These are phyloP conservation scores for Candida lessepsii DNA, from an alignment of 805 yeast species.

Conservation along the genomic window DNA sequence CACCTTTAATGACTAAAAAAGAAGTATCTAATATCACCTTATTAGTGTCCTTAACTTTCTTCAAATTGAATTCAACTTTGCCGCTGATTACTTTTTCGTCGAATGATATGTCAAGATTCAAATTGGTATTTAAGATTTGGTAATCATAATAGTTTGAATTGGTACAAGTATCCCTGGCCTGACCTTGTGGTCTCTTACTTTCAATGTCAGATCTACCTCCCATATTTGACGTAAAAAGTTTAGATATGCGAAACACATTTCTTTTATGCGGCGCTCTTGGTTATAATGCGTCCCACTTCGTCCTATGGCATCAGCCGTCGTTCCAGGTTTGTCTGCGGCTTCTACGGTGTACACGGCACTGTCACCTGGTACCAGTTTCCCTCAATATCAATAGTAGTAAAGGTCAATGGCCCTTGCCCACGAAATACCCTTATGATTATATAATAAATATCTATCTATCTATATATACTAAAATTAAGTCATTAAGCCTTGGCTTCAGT, in stretches of 20 bases:
- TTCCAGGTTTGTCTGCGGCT: too few species aligned
- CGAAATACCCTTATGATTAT: not conserved
- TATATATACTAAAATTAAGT: not conserved
- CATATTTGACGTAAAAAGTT: constrained; percentile 6
- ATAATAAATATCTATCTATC: not conserved
- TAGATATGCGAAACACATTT: not conserved
- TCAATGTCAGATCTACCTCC: constrained; percentile 10
- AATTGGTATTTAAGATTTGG: constrained; percentile 18
- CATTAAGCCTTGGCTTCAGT: not conserved
- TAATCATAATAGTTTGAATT: constrained; percentile 29
- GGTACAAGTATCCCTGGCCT: constrained; percentile 26
- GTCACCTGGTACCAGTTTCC: not conserved
- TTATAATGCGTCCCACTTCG: not conserved
- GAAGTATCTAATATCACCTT: constrained; percentile 27
- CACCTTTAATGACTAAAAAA: constrained; percentile 19
- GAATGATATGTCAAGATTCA: constrained; percentile 25
- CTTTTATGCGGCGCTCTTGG: not conserved
- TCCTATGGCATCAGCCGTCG: not conserved
- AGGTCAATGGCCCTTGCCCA: too few species aligned
- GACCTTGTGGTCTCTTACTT: constrained; percentile 13
- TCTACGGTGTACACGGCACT: not conserved
- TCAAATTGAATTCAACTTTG: constrained; percentile 21
- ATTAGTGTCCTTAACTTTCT: constrained; percentile 7
- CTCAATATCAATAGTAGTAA: not conserved
- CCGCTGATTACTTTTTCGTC: constrained; percentile 24